phyloP scores from a whole-genome alignment of 768 basidiomycete species.

The Floccularia luteovirens region DNA sequence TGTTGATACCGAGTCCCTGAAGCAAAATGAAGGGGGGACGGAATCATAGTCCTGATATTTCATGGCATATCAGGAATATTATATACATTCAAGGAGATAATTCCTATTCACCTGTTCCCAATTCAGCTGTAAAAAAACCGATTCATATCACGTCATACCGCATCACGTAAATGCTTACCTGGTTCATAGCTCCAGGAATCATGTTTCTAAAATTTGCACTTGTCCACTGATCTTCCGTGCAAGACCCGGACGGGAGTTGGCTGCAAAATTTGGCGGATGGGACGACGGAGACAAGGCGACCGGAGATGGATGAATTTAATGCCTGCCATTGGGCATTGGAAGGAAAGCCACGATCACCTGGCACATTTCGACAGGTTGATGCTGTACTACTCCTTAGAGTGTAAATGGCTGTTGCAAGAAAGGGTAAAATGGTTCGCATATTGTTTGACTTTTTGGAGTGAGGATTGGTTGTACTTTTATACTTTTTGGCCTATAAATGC shows the following conservation, averaged over 20 bases:
- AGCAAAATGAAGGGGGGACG: constrained; percentile 16
- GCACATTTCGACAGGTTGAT: constrained; percentile 16
- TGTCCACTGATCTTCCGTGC: constrained; percentile 6
- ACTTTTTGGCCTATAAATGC: too few relatives aligned
- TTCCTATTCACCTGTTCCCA: constrained; percentile 8
- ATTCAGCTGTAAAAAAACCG: constrained; percentile 5
- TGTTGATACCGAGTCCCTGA: constrained; percentile 11
- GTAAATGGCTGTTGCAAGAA: too few relatives aligned
- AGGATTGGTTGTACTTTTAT: too few relatives aligned
- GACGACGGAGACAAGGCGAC: constrained; percentile 13
- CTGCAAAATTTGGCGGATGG: constrained; percentile 15
- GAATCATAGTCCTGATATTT: constrained; percentile 17
- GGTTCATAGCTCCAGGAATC: constrained; percentile 14
- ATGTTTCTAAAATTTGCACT: constrained; percentile 11
- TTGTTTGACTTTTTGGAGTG: too few relatives aligned
- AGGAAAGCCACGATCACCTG: constrained; percentile 14
- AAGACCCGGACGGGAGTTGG: constrained; percentile 1
- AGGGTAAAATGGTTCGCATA: too few relatives aligned
- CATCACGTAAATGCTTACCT: constrained; percentile 3
- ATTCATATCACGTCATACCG: neutral
- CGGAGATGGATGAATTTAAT: constrained; percentile 14
- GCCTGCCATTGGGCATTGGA: constrained; percentile 9
- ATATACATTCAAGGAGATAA: neutral
- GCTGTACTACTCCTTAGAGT: too few relatives aligned
- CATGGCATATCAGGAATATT: neutral